A percentile compares a stretch with the other conserved stretches of the same genome.
Evolutionary conservation across 2,329 filamentous ascomycete genomes (phyloP).

Genomic region (Arthrobotrys sinensis): DNA sequence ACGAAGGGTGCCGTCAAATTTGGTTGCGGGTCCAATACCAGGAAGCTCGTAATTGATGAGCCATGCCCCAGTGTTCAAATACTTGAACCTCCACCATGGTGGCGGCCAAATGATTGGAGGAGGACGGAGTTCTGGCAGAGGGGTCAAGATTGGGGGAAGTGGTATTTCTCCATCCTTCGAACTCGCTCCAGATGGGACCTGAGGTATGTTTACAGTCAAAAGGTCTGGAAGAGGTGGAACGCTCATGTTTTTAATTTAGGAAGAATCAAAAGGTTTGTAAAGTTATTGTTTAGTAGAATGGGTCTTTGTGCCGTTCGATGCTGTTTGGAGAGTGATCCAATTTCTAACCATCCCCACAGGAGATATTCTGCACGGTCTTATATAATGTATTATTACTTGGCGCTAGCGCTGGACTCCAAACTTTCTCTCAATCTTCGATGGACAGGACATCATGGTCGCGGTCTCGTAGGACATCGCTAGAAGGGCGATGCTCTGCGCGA

Average conservation of each 20-base stretch:
- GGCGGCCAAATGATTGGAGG: conserved; percentile 4
- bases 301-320: neutral
- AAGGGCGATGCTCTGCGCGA: neutral
- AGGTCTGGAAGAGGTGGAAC: conserved; percentile 11
- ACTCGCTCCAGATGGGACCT: neutral
- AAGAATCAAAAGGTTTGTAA: neutral
- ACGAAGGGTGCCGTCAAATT: conserved; percentile 26
- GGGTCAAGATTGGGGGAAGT: neutral
- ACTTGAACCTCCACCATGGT: conserved; percentile 9
- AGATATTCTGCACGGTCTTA: neutral
- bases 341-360: neutral
- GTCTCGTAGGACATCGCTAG: neutral
- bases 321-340: neutral
- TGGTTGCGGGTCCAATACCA: neutral
- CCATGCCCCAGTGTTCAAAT: conserved; percentile 10
- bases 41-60: conserved; percentile 6
- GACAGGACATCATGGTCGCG: neutral
- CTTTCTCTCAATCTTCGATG: no score
- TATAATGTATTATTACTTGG: neutral
- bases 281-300: neutral
- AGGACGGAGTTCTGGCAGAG: neutral
- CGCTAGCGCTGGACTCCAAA: neutral
- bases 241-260: neutral
- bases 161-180: neutral
- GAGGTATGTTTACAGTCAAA: neutral